These are phyloP conservation scores for Lagerstroemia speciosa DNA, from an alignment of 345 rosid genomes.

Conservation along the genomic window DNA sequence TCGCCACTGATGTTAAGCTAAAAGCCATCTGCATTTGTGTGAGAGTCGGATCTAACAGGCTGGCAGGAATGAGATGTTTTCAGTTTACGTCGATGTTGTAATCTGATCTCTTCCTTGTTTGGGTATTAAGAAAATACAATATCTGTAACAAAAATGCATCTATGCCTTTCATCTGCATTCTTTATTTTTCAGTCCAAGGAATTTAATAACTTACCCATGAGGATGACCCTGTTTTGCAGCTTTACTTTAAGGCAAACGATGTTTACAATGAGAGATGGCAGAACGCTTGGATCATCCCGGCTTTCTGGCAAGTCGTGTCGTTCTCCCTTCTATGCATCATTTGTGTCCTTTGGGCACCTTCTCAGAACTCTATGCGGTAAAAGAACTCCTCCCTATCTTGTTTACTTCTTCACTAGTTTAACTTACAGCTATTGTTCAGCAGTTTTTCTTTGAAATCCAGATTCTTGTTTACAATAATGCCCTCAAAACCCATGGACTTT, in stretches of 20 bases:
- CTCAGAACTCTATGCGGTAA: conserved; percentile 84
- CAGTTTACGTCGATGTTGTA: not conserved
- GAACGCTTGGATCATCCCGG: conserved; percentile 90
- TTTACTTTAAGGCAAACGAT: conserved; percentile 94
- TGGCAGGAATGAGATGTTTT: not conserved
- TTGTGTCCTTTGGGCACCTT: conserved; percentile 95
- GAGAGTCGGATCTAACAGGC: not conserved
- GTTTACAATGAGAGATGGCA: conserved; percentile 89
- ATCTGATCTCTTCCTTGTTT: not conserved
- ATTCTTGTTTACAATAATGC: not conserved
- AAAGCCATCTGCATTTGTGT: not conserved
- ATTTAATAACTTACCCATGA: not conserved
- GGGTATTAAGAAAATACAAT: not conserved
- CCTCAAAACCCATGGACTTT: not conserved
- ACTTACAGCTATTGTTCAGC: not conserved
- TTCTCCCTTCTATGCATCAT: conserved; percentile 66
- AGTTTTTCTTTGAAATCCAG: not conserved
- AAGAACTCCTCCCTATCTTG: not conserved
- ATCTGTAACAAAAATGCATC: not conserved
- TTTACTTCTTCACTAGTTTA: not conserved
- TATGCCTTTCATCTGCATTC: not conserved
- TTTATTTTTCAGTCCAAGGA: not conserved
- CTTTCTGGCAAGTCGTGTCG: conserved; percentile 88
- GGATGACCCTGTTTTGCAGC: conserved; percentile 35
- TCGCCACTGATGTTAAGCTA: not conserved